Base-by-base conservation (phyloP, 2,329 filamentous ascomycete species). In the Rhynchosporium graminicola region DNA sequence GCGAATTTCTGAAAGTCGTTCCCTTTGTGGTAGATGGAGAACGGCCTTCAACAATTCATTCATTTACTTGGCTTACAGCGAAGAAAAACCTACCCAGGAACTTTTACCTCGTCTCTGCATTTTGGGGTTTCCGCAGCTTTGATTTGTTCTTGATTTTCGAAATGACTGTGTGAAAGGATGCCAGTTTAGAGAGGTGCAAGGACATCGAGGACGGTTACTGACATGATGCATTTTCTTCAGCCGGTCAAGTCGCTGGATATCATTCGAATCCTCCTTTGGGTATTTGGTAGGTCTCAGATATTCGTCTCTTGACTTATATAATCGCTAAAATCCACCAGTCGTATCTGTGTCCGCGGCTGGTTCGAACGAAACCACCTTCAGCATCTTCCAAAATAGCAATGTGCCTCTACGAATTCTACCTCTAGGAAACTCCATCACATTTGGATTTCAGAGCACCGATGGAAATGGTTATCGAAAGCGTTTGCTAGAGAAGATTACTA, bases 391-490 rank as follows among this genome's bases (percentile, higher is more conserved):
- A 5, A 13, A 42, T 28, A 45, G 47, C 3, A 60, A 50, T 26
- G 45, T 50, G 8, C 57, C 43, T 9, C 42, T 61, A 26, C 33
- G 36, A 29, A 59, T 63, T 26, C 33, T 63, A 1, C 61, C 61
- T 8, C 29, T 63, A 29, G 61, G 61, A 6, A 74, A 75, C 13
- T 77, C 74, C 1, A 77, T 77, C 46, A 77, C 76, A 0, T 64
- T 62, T 40, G 78, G 78, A 3, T 77, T 70, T 45, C 65, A 48
- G 46, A 65, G 46, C 43, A 66, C 54, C 13, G 70, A 69, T 57
- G 73, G 73, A 4, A 79, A 79, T 63, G 77, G 77, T 7, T 80
- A 80, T 61, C 75, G 77, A 29, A 62, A 63, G 3, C 51, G 68
- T 47, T 67, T 78, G 0, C 60, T 67, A n/a, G 57, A 65, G 7